Base-by-base conservation (phyloP, 106 monocot genomes). In the Allium sativum region DNA sequence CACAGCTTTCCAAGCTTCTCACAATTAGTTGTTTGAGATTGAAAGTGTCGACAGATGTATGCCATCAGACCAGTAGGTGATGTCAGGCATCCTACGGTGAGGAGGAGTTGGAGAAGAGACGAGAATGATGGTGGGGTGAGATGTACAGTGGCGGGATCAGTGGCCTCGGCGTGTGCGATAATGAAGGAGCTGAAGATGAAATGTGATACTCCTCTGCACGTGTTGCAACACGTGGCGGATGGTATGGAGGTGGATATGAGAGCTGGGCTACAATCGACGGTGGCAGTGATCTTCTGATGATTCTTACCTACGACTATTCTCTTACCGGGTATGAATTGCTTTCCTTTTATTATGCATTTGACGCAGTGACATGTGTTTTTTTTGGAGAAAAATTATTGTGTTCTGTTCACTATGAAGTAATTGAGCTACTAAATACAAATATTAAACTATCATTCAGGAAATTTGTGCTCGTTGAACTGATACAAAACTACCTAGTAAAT, bases 131-230 rank as follows among this genome's bases (percentile, higher is more conserved):
- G 8, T n/a, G 52, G 41, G 12, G 64, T 65, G 16, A 59, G 78
- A 45, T 78, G 68, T 68, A 53, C 68, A 48, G 20, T 59, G 16
- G 72, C 72, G 44, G 69, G 48, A 15, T 65, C 10, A 5, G 64
- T 63, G 63, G 61, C n/a, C n/a, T n/a, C 43, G 52, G 70, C 70
- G 20, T 15, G 44, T 31, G 74, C 77, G 57, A 65, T 85, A 55
- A 67, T 85, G 15, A 10, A 40, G 53, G 60, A 78, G 18, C 74
- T 85, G 14, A 66, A 62, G 71, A 56, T 9, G 40, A 59, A 59
- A 44, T 85, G 85, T 68, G 80, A 73, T 18, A 72, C 85, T 57
- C 85, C 85, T 45, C 44, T 81, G 16, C 81, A 80, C 16, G 77
- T 81, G 67, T 81, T 81, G 42, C 77, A 62, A 44, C 71, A 46